Evolutionary conservation across 2,329 filamentous ascomycete species (phyloP).

Genomic region (Trichoderma asperellum): DNA sequence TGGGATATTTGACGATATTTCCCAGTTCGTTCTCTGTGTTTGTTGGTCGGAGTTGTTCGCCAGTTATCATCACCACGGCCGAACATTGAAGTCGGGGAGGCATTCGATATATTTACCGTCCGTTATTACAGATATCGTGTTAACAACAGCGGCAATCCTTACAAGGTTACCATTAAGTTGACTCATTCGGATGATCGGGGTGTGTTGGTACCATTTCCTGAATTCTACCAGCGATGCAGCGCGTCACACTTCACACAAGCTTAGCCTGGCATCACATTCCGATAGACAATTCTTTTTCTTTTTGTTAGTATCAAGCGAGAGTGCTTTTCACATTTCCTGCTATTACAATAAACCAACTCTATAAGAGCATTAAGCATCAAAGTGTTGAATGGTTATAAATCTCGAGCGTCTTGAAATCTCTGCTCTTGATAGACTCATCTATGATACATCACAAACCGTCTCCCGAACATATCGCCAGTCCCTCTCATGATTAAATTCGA

Average conservation of each 20-base stretch:
- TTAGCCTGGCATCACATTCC: no score
- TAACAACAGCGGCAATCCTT: not conserved
- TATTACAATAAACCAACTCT: no score
- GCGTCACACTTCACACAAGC: no score
- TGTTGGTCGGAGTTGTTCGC: not conserved
- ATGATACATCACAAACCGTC: not conserved
- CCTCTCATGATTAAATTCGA: not conserved
- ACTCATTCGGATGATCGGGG: not conserved
- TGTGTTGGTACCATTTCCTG: not conserved
- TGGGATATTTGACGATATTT: not conserved
- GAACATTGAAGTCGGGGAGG: not conserved
- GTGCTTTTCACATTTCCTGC: not conserved
- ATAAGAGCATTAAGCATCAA: not conserved
- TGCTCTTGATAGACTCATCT: conserved; percentile 4
- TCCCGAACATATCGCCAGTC: not conserved
- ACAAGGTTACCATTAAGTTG: not conserved
- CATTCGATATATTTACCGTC: not conserved
- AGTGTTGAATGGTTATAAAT: not conserved
- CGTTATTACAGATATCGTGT: not conserved
- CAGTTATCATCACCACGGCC: not conserved
- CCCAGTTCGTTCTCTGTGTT: not conserved
- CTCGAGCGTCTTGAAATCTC: not conserved
- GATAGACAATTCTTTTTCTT: no score
- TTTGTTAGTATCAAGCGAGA: not conserved
- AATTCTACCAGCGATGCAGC: no score